A percentile compares a stretch with the other conserved stretches of the same genome.
Conservation (phyloP, 495 filamentous ascomycete species). For the Aspergillus heteromorphus region DNA sequence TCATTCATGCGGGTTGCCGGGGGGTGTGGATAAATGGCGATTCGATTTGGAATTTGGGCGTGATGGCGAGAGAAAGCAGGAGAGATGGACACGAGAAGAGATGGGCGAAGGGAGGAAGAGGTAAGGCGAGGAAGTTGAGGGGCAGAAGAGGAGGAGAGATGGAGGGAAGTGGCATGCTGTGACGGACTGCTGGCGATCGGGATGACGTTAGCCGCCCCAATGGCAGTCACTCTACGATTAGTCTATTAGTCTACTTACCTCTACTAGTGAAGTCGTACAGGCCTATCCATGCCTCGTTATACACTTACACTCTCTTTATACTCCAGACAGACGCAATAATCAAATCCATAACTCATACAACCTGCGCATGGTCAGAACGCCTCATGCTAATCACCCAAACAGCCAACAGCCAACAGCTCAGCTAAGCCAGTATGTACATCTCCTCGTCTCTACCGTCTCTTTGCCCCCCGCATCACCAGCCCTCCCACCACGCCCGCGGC, state of each 20-base stretch:
- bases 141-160: background rate
- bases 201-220: background rate
- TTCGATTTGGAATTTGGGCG: no score
- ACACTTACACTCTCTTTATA: no score
- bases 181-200: background rate
- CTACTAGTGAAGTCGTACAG: no score
- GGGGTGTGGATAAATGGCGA: no score
- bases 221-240: background rate
- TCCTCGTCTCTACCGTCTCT: conserved; percentile 41
- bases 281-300: no score
- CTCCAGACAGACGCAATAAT: no score
- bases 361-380: background rate
- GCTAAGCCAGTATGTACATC: background rate
- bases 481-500: conserved; percentile 90
- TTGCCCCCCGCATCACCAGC: conserved; percentile 66
- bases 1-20: no score
- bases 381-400: background rate
- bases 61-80: no score
- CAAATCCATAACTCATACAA: background rate
- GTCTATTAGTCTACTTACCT: no score
- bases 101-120: no score
- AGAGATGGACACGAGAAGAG: no score
- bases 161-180: background rate
- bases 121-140: no score
- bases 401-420: background rate